A percentile compares a stretch with the other conserved stretches of the same genome.
These are phyloP conservation scores for Mrakia gelida DNA, from an alignment of 768 basidiomycete genomes.

Conservation along the genomic window DNA sequence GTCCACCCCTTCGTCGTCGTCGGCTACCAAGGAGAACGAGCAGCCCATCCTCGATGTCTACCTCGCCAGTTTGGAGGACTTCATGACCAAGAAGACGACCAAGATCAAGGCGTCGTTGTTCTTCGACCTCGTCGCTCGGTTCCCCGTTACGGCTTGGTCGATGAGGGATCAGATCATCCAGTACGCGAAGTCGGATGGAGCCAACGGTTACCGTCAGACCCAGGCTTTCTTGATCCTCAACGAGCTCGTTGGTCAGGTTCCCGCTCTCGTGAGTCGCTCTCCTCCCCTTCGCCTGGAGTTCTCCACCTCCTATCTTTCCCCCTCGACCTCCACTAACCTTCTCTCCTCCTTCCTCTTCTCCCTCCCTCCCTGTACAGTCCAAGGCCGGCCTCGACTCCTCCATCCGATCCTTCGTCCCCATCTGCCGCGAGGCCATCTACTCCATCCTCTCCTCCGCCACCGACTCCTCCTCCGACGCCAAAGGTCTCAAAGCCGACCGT, in stretches of 20 bases:
- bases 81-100: slow-evolving; percentile 74
- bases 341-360: no score
- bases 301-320: slow-evolving; percentile 41
- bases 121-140: slow-evolving; percentile 67
- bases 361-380: slow-evolving; percentile 40
- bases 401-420: slow-evolving; percentile 52
- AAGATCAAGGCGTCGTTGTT: slow-evolving; percentile 69
- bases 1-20: slow-evolving; percentile 26
- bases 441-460: slow-evolving; percentile 37
- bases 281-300: background rate
- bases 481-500: slow-evolving; percentile 56
- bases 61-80: slow-evolving; percentile 64
- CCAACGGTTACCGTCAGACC: slow-evolving; percentile 70
- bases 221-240: slow-evolving; percentile 73
- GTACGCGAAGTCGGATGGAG: slow-evolving; percentile 52
- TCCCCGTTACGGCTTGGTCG: slow-evolving; percentile 61
- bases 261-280: slow-evolving; percentile 43
- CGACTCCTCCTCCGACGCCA: slow-evolving; percentile 51
- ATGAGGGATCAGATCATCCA: slow-evolving; percentile 60
- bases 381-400: slow-evolving; percentile 47
- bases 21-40: slow-evolving; percentile 9
- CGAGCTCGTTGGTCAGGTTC: slow-evolving; percentile 56
- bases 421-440: slow-evolving; percentile 51
- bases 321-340: background rate
- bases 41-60: slow-evolving; percentile 56